Evolutionary conservation across 176 grass and related monocot genomes (phyloP).

Genomic region (Raddia guianensis): DNA sequence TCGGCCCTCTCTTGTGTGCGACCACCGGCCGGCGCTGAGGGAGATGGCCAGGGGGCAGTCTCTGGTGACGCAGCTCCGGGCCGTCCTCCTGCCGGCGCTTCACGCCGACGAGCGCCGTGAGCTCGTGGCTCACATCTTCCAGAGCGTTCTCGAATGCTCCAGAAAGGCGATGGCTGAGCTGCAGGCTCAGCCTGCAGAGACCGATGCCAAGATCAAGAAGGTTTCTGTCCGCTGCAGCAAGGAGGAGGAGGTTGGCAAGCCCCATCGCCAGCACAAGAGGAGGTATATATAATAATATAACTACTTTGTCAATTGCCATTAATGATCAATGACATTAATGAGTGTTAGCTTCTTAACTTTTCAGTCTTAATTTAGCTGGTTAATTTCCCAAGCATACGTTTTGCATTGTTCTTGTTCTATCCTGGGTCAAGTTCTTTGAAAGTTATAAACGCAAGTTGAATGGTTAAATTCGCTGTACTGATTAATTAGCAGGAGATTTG

Average conservation of each 20-base stretch:
- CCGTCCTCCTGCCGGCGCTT: conserved; percentile 46
- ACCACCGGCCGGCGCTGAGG: conserved; percentile 26
- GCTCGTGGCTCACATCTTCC: conserved; percentile 40
- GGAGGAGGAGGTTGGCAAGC: conserved; percentile 10
- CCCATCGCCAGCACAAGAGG: conserved; percentile 43
- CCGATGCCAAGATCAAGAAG: too few species aligned
- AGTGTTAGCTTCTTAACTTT: not conserved
- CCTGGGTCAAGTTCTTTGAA: too few species aligned
- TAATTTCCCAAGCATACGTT: not conserved
- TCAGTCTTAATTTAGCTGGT: not conserved
- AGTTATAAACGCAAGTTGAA: not conserved
- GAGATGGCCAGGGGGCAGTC: conserved; percentile 46
- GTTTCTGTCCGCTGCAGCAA: not conserved
- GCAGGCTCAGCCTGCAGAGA: not conserved
- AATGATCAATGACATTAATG: not conserved
- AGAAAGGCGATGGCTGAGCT: conserved; percentile 40
- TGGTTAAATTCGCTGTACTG: too few species aligned
- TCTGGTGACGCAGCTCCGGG: conserved; percentile 51
- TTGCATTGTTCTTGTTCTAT: not conserved
- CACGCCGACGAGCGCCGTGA: conserved; percentile 3
- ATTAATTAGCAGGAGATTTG: conserved; percentile 32
- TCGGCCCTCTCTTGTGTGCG: not conserved
- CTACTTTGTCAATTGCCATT: too few species aligned
- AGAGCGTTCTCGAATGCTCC: conserved; percentile 43
- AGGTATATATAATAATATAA: conserved; percentile 27